These are phyloP conservation scores for Sesbania bispinosa DNA, from an alignment of 306 rosid genomes.

Conservation along the genomic window DNA sequence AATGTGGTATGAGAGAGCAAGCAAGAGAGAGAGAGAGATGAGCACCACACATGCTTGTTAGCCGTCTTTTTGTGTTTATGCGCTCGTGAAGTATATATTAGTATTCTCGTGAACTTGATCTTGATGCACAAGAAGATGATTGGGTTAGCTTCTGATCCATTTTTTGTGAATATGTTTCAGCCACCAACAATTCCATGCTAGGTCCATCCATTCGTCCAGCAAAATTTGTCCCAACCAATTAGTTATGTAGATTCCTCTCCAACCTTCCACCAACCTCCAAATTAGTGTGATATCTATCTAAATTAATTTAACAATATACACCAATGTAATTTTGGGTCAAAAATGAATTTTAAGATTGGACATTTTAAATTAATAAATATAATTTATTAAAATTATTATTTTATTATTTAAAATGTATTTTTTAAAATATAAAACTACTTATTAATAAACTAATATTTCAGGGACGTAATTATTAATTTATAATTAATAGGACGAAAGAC, in stretches of 20 bases:
- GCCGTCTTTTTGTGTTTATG: conserved; percentile 51
- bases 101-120: conserved; percentile 56
- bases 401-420: too few relatives aligned
- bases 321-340: too few relatives aligned
- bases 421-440: too few relatives aligned
- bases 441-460: too few relatives aligned
- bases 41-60: conserved; percentile 31
- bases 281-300: too few relatives aligned
- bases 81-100: conserved; percentile 63
- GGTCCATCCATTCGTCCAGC: background rate
- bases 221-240: conserved; percentile 7
- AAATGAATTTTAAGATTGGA: too few relatives aligned
- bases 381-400: too few relatives aligned
- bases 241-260: background rate
- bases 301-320: too few relatives aligned
- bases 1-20: background rate
- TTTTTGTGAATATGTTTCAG: conserved; percentile 27
- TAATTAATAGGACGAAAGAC: too few relatives aligned
- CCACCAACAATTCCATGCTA: conserved; percentile 27
- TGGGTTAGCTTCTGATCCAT: conserved; percentile 35
- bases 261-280: too few relatives aligned
- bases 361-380: too few relatives aligned
- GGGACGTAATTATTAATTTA: too few relatives aligned
- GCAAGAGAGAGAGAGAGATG: background rate
- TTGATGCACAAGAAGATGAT: conserved; percentile 25